A percentile compares a stretch with the other conserved stretches of the same genome.
These are phyloP conservation scores for Cercospora berteroae DNA, from an alignment of 2,329 filamentous ascomycete genomes.

Conservation along the genomic window DNA sequence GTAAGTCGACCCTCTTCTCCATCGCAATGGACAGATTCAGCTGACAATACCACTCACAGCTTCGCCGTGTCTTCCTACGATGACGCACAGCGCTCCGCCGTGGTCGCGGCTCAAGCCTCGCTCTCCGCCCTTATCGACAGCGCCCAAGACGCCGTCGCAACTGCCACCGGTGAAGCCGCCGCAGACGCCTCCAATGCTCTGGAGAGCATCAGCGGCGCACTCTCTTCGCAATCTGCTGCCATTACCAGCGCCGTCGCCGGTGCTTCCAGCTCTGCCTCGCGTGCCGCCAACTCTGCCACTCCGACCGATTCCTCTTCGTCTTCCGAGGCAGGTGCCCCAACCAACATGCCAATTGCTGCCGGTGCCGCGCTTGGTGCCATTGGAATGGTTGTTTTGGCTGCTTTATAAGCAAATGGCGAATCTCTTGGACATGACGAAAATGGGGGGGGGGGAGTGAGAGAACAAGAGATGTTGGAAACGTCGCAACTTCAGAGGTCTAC, in stretches of 20 bases:
- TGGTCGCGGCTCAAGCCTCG: conserved; percentile 15
- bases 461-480: not conserved
- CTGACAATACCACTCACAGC: conserved; percentile 10
- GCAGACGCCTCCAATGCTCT: conserved; percentile 14
- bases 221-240: conserved; percentile 1
- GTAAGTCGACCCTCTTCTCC: conserved; percentile 1
- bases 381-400: conserved; percentile 20
- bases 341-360: conserved; percentile 21
- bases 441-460: not conserved
- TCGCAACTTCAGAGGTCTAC: too few relatives aligned
- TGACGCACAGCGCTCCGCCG: conserved; percentile 16
- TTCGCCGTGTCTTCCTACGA: conserved; percentile 17
- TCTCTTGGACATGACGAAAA: not conserved
- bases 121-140: conserved; percentile 15
- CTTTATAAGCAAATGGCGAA: conserved; percentile 12
- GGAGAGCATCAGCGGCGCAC: not conserved
- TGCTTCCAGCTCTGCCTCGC: not conserved
- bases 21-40: not conserved
- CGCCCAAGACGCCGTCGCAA: not conserved
- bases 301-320: conserved; percentile 8
- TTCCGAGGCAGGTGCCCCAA: conserved; percentile 16
- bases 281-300: conserved; percentile 9
- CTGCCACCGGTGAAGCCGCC: conserved; percentile 2
- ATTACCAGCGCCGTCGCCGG: not conserved
- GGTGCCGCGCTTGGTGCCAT: conserved; percentile 25